phyloP scores from a whole-genome alignment of 352 stramenopile species.

The Pythium guiyangense region DNA sequence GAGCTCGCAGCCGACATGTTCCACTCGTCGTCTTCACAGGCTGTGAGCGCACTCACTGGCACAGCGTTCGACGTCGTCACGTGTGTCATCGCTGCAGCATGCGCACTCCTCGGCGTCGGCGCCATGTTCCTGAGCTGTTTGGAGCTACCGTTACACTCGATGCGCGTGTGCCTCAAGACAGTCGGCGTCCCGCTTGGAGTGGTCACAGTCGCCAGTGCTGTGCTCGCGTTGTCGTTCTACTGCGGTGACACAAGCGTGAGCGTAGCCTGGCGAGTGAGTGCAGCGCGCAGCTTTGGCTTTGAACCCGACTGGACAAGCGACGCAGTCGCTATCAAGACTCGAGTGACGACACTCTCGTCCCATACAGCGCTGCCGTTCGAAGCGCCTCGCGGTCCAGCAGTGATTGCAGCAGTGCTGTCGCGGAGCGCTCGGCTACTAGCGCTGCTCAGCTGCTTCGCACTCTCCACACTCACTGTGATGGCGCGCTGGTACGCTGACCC shows the following conservation, averaged over 20 bases:
- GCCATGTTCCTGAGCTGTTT: slow-evolving; percentile 23
- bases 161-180: slow-evolving; percentile 10
- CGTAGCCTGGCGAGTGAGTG: no score
- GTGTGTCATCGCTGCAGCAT: background rate
- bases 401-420: background rate
- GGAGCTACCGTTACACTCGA: slow-evolving; percentile 8
- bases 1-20: background rate
- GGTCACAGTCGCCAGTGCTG: slow-evolving; percentile 9
- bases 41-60: slow-evolving; percentile 2
- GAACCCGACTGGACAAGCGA: background rate
- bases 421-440: slow-evolving; percentile 16
- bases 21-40: background rate
- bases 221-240: slow-evolving; percentile 11
- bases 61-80: slow-evolving; percentile 15
- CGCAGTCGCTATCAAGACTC: no score
- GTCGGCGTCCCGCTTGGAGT: slow-evolving; percentile 11
- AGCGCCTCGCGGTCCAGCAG: no score
- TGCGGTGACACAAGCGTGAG: no score
- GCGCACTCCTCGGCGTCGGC: slow-evolving; percentile 14
- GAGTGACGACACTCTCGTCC: no score
- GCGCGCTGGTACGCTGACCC: background rate
- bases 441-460: slow-evolving; percentile 22
- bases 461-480: slow-evolving; percentile 10
- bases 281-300: no score
- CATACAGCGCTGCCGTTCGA: no score